Conservation (phyloP, 495 filamentous ascomycete species). For the Evansstolkia leycettana region DNA sequence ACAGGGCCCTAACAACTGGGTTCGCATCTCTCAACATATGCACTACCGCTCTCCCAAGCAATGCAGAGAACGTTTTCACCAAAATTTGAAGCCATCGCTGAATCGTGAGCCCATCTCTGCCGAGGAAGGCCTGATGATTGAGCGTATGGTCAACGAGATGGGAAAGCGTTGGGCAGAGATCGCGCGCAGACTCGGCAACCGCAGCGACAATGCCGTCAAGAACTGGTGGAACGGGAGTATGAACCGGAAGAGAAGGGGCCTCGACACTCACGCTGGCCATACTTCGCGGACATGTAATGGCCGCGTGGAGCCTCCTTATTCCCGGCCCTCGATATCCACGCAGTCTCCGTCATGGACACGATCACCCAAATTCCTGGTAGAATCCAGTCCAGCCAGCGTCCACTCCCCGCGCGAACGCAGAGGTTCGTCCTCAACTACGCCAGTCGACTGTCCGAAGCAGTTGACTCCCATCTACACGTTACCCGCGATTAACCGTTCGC, state of each 20-base stretch:
- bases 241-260: slow-evolving; percentile 54
- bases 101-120: slow-evolving; percentile 87
- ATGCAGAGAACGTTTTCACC: slow-evolving; percentile 89
- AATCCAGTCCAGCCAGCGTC: neutral
- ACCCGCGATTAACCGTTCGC: slow-evolving; percentile 31
- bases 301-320: slow-evolving; percentile 30
- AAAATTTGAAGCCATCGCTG: slow-evolving; percentile 84
- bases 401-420: slow-evolving; percentile 14
- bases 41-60: slow-evolving; percentile 81
- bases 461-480: slow-evolving; percentile 34
- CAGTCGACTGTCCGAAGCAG: slow-evolving; percentile 23
- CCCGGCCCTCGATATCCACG: slow-evolving; percentile 19
- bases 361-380: neutral
- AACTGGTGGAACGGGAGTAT: slow-evolving; percentile 98
- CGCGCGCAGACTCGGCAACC: slow-evolving; percentile 68
- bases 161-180: slow-evolving; percentile 96
- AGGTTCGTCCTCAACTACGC: slow-evolving; percentile 19
- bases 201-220: slow-evolving; percentile 97
- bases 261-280: slow-evolving; percentile 23
- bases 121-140: slow-evolving; percentile 77
- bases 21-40: slow-evolving; percentile 69
- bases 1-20: slow-evolving; percentile 85
- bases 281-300: slow-evolving; percentile 27
- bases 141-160: slow-evolving; percentile 65
- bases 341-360: neutral